These are phyloP conservation scores for Cytospora chrysosperma DNA, from an alignment of 2,329 filamentous ascomycete species.

Conservation along the genomic window DNA sequence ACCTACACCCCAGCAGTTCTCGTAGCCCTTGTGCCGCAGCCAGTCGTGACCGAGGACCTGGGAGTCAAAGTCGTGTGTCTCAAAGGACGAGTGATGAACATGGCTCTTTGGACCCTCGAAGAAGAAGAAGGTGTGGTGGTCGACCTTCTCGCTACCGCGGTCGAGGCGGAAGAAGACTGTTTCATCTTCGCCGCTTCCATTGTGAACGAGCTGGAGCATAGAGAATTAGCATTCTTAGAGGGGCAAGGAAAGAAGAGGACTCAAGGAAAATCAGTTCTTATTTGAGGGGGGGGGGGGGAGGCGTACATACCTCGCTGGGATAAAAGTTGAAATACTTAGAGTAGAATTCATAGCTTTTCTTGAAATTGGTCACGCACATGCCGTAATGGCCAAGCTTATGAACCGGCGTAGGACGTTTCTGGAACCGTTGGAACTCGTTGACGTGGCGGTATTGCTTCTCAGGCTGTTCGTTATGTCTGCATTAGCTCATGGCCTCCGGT, in stretches of 20 bases:
- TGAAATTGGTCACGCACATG: constrained; percentile 52
- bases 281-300: not conserved
- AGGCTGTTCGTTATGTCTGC: not conserved
- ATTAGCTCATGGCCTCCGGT: not conserved
- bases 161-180: constrained; percentile 48
- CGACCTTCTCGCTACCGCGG: constrained; percentile 44
- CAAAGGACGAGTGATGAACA: constrained; percentile 68
- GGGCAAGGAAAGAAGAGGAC: not conserved
- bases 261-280: too few relatives aligned
- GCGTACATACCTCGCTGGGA: constrained; percentile 44
- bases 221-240: not conserved
- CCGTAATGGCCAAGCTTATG: constrained; percentile 58
- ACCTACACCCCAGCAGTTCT: constrained; percentile 69
- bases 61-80: constrained; percentile 70
- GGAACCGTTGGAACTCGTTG: constrained; percentile 50
- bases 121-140: constrained; percentile 54
- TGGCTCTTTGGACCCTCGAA: constrained; percentile 47
- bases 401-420: constrained; percentile 45
- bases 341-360: constrained; percentile 50
- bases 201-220: constrained; percentile 36
- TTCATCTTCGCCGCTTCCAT: constrained; percentile 38
- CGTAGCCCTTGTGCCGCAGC: constrained; percentile 61
- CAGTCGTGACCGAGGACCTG: constrained; percentile 70
- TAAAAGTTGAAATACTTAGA: constrained; percentile 49
- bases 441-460: constrained; percentile 37